phyloP scores from a whole-genome alignment of 495 filamentous ascomycete genomes.

The Jackrogersella multiformis region DNA sequence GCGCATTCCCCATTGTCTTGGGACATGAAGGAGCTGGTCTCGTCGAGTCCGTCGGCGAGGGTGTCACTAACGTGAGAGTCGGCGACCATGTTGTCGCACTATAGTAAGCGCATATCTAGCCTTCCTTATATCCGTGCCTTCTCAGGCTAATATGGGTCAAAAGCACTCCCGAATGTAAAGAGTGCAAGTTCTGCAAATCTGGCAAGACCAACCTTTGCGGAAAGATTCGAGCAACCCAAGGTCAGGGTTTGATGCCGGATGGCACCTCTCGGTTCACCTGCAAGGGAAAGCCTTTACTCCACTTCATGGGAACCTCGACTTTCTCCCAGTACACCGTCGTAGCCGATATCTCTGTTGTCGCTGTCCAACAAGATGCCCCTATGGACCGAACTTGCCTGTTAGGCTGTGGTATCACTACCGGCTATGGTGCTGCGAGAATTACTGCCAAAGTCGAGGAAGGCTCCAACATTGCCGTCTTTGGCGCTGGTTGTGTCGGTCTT shows the following conservation, averaged over 20 bases:
- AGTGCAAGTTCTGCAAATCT: slow-evolving; percentile 99
- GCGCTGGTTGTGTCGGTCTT: slow-evolving; percentile 93
- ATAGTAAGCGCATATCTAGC: slow-evolving; percentile 69
- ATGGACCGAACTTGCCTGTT: slow-evolving; percentile 96
- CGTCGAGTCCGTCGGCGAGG: slow-evolving; percentile 96
- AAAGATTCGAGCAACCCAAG: slow-evolving; percentile 98
- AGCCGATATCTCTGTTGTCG: slow-evolving; percentile 96
- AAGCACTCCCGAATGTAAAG: slow-evolving; percentile 93
- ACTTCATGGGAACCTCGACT: slow-evolving; percentile 99
- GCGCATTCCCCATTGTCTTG: slow-evolving; percentile 94
- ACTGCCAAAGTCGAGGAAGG: slow-evolving; percentile 92
- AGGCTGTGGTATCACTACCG: slow-evolving; percentile 98
- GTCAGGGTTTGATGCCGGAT: slow-evolving; percentile 96
- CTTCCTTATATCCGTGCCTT: not conserved
- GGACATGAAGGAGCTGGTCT: slow-evolving; percentile 97
- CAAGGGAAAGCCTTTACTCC: slow-evolving; percentile 91
- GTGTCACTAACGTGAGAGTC: slow-evolving; percentile 91
- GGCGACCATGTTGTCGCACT: slow-evolving; percentile 94
- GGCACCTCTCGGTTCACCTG: slow-evolving; percentile 94
- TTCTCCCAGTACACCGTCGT: slow-evolving; percentile 99
- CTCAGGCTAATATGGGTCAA: slow-evolving; percentile 18
- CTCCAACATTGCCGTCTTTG: slow-evolving; percentile 91
- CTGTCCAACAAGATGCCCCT: slow-evolving; percentile 87
- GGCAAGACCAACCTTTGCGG: slow-evolving; percentile 99
- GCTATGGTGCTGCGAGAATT: slow-evolving; percentile 93